Conservation (phyloP, 2,329 filamentous ascomycete genomes). For the Aureobasidium namibiae region DNA sequence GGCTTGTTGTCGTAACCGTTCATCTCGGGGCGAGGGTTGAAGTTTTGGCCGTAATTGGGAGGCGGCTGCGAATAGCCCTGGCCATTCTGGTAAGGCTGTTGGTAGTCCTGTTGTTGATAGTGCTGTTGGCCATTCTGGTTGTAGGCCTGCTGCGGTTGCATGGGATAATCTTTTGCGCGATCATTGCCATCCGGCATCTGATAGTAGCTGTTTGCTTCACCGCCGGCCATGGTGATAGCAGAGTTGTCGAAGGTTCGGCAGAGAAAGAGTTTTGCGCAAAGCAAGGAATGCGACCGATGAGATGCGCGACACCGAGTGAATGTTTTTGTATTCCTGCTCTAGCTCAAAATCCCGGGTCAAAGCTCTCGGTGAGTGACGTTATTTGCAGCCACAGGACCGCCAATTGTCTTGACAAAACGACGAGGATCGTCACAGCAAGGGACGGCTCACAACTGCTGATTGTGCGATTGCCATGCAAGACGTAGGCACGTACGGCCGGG, state of each 20-base stretch:
- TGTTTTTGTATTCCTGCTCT: conserved; percentile 12
- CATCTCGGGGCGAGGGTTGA: conserved; percentile 18
- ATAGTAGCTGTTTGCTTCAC: conserved; percentile 34
- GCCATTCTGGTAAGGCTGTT: conserved; percentile 16
- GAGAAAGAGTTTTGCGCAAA: neutral
- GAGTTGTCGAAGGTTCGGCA: neutral
- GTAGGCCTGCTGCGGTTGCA: conserved; percentile 9
- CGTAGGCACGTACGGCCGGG: neutral
- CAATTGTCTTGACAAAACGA: neutral
- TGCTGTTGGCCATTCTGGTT: conserved; percentile 20
- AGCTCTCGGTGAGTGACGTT: conserved; percentile 1
- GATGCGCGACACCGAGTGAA: neutral
- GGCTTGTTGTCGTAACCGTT: conserved; percentile 36
- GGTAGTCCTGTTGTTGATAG: conserved; percentile 24
- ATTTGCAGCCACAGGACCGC: neutral
- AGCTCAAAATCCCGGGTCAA: neutral
- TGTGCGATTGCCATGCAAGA: neutral
- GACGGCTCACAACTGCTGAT: neutral
- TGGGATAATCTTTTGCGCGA: conserved; percentile 15
- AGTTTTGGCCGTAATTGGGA: conserved; percentile 33
- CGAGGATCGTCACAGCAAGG: neutral
- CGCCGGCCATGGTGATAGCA: conserved; percentile 17
- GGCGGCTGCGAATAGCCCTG: conserved; percentile 22
- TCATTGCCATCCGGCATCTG: conserved; percentile 18
- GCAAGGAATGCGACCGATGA: neutral